A percentile compares a stretch with the other conserved stretches of the same genome.
These are phyloP conservation scores for Rusavskia elegans DNA, from an alignment of 495 filamentous ascomycete species.

Conservation along the genomic window DNA sequence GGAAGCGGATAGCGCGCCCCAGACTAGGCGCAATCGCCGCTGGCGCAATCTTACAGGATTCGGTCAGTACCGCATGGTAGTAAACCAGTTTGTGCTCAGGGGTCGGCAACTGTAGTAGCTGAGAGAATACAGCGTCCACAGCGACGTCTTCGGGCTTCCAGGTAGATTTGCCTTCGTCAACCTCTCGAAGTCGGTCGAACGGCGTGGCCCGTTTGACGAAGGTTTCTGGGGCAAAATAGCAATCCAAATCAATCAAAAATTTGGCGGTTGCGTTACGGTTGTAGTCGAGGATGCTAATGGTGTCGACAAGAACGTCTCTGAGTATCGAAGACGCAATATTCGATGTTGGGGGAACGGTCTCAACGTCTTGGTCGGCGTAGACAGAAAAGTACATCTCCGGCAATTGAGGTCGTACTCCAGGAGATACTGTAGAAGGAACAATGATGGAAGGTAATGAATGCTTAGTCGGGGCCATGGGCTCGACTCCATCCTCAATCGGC, in stretches of 20 bases:
- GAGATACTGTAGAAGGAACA: constrained; percentile 56
- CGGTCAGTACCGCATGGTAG: constrained; percentile 87
- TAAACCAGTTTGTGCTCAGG: constrained; percentile 92
- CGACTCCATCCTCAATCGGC: constrained; percentile 31
- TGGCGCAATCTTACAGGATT: constrained; percentile 87
- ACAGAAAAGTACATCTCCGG: constrained; percentile 91
- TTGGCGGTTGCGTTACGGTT: constrained; percentile 79
- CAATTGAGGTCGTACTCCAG: constrained; percentile 62
- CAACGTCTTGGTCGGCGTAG: constrained; percentile 73
- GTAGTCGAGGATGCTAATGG: constrained; percentile 84
- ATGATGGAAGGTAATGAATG: constrained; percentile 58
- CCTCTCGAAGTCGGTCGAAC: constrained; percentile 74
- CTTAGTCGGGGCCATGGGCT: constrained; percentile 26
- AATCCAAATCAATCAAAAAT: constrained; percentile 84
- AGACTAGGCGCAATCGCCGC: constrained; percentile 92
- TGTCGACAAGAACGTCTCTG: constrained; percentile 77
- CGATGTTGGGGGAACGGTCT: constrained; percentile 68
- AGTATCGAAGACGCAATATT: constrained; percentile 67
- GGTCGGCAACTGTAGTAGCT: constrained; percentile 72
- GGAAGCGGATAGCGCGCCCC: constrained; percentile 80
- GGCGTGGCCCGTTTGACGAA: constrained; percentile 88
- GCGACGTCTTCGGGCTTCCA: constrained; percentile 99
- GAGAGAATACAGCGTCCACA: constrained; percentile 92
- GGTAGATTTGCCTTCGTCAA: constrained; percentile 45
- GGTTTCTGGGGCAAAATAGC: constrained; percentile 73